Base-by-base conservation (phyloP, 768 basidiomycete genomes). In the Panaeolus papilionaceus region DNA sequence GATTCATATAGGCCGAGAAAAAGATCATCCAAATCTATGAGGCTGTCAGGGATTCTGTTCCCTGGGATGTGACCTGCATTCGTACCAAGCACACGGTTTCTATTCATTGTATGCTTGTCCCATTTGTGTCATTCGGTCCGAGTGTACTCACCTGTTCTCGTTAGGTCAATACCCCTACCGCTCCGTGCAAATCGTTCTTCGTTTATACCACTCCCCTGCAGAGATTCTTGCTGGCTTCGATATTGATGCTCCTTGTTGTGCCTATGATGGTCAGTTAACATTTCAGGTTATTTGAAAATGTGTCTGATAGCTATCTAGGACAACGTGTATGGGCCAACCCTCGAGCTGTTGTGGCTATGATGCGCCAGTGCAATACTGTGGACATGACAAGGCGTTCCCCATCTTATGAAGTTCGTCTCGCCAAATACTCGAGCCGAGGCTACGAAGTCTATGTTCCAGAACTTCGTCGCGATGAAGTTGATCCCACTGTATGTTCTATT, bases 201-300 rank as follows among this genome's bases (percentile, higher is more conserved):
- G 88, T 20, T 79, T 91, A 1, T 91, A 90, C 70, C 79, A 75
- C 14, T 89, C 88, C 40, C 89, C 88, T 18, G 88, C 88, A 0
- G 89, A 91, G 72, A 82, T 91, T 64, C 80, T 91, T 0, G 86
- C 88, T 5, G 89, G 89, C 9, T 91, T 91, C 69, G 89, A 91
- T 70, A 84, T 91, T 51, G 89, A 91, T 68, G 86, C 86, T 0
- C 86, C 88, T 4, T 89, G 87, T 76, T 87, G 85, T 64, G 83
- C 85, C 1, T 90, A 77, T 66, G 77, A 78, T 66, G 74, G 78
- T 75, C 63, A 49, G 61, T 61, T 62, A 7, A 10, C 16, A 37
- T 14, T 23, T 61, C 16, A 3, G 18, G 54, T 42, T 37, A 38
- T 14, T 45, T n/a, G 23, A 14, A 12, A 38, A 20, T 61, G 26